Percentiles rank a stretch among this genome's conserved stretches.
Evolutionary conservation across 1,139 yeast species (phyloP).

Genomic region (Saccharomycopsis hybrid): DNA sequence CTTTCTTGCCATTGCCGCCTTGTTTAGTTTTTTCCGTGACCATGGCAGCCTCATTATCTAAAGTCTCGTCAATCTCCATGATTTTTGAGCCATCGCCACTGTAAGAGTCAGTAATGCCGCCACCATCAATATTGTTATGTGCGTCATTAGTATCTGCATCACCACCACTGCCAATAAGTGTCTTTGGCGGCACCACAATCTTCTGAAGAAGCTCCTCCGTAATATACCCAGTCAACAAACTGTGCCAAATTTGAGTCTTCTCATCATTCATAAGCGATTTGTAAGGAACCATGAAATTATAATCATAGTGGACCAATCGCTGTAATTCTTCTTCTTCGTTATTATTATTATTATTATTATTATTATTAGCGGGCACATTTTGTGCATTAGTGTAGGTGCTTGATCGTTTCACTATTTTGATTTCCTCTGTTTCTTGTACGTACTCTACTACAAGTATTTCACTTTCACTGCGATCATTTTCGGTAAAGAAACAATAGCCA

Average conservation of each 20-base stretch:
- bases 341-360: no score
- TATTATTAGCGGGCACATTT: no score
- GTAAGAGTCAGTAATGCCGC: no score
- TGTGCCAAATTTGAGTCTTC: background rate
- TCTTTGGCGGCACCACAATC: background rate
- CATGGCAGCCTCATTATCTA: background rate
- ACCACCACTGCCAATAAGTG: no score
- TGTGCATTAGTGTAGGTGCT: no score
- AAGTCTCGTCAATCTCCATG: background rate
- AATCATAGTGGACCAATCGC: no score
- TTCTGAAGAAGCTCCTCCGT: background rate
- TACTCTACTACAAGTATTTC: background rate
- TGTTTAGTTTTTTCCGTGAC: no score
- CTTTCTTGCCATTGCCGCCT: background rate
- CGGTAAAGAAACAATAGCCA: conserved; percentile 3
- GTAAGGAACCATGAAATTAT: conserved; percentile 1
- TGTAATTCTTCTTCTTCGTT: no score
- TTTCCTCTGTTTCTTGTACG: background rate
- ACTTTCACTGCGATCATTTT: background rate
- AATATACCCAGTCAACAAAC: background rate
- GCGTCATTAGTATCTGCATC: no score
- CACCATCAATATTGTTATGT: background rate
- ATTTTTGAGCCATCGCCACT: background rate
- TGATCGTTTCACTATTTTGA: background rate
- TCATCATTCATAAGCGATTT: background rate